A percentile compares a stretch with the other conserved stretches of the same genome.
These are phyloP conservation scores for Didymella pomorum DNA, from an alignment of 2,329 filamentous ascomycete genomes.

Conservation along the genomic window DNA sequence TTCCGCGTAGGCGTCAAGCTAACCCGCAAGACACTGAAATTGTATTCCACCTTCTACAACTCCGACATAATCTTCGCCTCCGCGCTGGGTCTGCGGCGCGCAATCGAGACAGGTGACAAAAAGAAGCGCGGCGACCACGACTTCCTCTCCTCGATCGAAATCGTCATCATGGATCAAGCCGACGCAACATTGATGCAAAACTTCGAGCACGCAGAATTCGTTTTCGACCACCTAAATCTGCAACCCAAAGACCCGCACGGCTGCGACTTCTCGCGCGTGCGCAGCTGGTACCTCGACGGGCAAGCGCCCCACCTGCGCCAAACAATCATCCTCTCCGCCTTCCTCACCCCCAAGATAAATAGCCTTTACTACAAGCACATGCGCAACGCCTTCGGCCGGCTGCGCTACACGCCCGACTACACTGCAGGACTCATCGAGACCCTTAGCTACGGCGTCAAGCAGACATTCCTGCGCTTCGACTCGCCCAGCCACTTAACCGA, in stretches of 20 bases:
- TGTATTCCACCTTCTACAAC: slow-evolving; percentile 93
- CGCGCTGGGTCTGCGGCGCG: slow-evolving; percentile 86
- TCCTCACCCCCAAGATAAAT: slow-evolving; percentile 87
- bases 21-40: slow-evolving; percentile 93
- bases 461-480: slow-evolving; percentile 90
- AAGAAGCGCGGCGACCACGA: slow-evolving; percentile 76
- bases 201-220: slow-evolving; percentile 93
- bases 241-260: slow-evolving; percentile 90
- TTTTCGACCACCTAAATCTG: slow-evolving; percentile 89
- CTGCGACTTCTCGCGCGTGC: slow-evolving; percentile 90
- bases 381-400: slow-evolving; percentile 80
- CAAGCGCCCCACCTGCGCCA: slow-evolving; percentile 83
- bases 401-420: slow-evolving; percentile 74
- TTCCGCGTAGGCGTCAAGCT: slow-evolving; percentile 97
- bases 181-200: slow-evolving; percentile 97
- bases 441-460: slow-evolving; percentile 74
- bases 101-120: slow-evolving; percentile 78
- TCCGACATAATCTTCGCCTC: slow-evolving; percentile 95
- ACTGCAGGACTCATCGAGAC: slow-evolving; percentile 73
- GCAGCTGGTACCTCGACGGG: slow-evolving; percentile 91
- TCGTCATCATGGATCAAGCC: slow-evolving; percentile 89
- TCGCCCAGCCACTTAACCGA: slow-evolving; percentile 74
- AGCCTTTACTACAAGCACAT: slow-evolving; percentile 78
- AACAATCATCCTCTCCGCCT: slow-evolving; percentile 81
- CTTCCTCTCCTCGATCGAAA: slow-evolving; percentile 91